These are phyloP conservation scores for Peronospora tabacina DNA, from an alignment of 352 stramenopile genomes.

Conservation along the genomic window DNA sequence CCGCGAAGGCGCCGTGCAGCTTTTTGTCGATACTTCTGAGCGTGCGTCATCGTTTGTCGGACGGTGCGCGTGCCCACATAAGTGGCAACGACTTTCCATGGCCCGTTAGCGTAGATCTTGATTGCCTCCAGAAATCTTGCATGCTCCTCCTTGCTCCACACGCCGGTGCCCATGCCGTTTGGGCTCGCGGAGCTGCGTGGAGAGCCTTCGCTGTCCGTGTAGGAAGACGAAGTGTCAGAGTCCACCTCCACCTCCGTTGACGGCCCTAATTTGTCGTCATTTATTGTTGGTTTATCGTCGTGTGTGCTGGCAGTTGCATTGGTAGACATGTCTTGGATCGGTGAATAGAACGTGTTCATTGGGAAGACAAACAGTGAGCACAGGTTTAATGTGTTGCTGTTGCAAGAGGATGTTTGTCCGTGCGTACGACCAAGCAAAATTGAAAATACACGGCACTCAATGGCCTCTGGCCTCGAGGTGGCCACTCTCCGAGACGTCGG, in stretches of 20 bases:
- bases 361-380: background rate
- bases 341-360: conserved; percentile 17
- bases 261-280: conserved; percentile 8
- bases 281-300: conserved; percentile 4
- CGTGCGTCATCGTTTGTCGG: conserved; percentile 70
- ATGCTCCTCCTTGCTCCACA: conserved; percentile 63
- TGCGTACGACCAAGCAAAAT: conserved; percentile 23
- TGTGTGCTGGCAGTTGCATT: background rate
- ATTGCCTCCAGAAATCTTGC: conserved; percentile 63
- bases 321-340: conserved; percentile 7
- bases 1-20: conserved; percentile 46
- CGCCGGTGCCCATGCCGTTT: conserved; percentile 29
- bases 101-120: conserved; percentile 60
- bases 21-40: conserved; percentile 70
- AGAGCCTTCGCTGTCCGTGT: conserved; percentile 21
- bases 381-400: conserved; percentile 1
- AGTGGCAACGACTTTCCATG: conserved; percentile 58
- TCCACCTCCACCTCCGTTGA: conserved; percentile 10
- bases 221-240: conserved; percentile 16
- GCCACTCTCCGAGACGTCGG: conserved; percentile 15
- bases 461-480: background rate
- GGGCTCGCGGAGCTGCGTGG: conserved; percentile 5
- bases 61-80: conserved; percentile 62
- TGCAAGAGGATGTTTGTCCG: background rate
- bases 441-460: conserved; percentile 5